A percentile compares a stretch with the other conserved stretches of the same genome.
Conservation (phyloP, 2,329 filamentous ascomycete species). For the Torrubiellomyces zombiae region DNA sequence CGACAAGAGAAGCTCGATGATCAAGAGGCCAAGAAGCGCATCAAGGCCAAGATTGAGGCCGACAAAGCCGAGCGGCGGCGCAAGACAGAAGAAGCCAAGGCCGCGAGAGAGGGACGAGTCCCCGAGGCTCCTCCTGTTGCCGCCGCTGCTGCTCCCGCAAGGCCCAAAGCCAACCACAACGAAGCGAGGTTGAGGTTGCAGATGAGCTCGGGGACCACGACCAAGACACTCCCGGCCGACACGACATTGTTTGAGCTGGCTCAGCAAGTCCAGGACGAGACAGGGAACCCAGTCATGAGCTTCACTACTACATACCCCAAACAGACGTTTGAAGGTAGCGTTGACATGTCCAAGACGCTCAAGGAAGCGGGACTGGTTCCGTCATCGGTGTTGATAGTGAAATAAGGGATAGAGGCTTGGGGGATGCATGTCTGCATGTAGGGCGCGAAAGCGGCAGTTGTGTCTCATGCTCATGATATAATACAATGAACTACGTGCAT, state of each 20-base stretch:
- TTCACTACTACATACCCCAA: conserved; percentile 79
- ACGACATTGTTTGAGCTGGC: conserved; percentile 90
- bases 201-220: conserved; percentile 53
- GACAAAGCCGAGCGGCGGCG: conserved; percentile 80
- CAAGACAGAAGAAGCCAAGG: conserved; percentile 75
- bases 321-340: conserved; percentile 53
- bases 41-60: conserved; percentile 85
- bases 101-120: conserved; percentile 60
- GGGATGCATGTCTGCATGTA: too few species aligned
- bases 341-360: conserved; percentile 76
- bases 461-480: too few species aligned
- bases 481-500: too few species aligned
- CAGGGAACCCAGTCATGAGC: conserved; percentile 50
- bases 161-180: conserved; percentile 54
- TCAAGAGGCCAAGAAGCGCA: conserved; percentile 68
- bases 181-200: conserved; percentile 74
- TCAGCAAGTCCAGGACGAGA: conserved; percentile 55
- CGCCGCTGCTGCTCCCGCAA: conserved; percentile 32
- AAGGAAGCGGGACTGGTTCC: conserved; percentile 86
- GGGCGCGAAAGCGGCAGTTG: too few species aligned
- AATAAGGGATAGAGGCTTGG: conserved; percentile 22
- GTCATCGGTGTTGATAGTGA: conserved; percentile 74
- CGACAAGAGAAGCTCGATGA: conserved; percentile 78
- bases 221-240: conserved; percentile 77
- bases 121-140: conserved; percentile 23